Evolutionary conservation across 2,329 filamentous ascomycete species (phyloP), one percentile per base, ranked within the genome.

Genomic region (Aspergillus awamori): DNA sequence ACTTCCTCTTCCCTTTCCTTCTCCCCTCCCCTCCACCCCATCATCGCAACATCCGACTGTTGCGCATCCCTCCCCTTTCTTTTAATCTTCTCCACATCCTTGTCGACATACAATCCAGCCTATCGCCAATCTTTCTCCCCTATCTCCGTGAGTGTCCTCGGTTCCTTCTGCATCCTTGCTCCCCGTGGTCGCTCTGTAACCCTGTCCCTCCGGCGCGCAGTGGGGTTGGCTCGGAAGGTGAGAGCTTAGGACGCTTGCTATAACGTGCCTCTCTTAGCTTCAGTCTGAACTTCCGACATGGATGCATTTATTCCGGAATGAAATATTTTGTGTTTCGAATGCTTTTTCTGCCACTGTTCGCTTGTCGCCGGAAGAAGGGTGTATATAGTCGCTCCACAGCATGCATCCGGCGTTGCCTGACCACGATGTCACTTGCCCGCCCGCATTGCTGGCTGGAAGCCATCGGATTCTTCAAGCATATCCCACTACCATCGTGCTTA

Each of bases 401-500:
- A 39, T 52, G 38, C 45, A 43, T 38, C 53, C 26, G 48, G 39
- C 33, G 47, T 41, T 57, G 60, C 38, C 54, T 51, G 41, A 60
- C 52, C 60, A 60, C 59, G 48, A 55, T 59, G 26, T 56, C 51
- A 51, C 45, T 60, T 60, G 56, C 60, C 62, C 56, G 24, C 55
- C 49, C 41, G 57, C 62, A 65, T 47, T 62, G 55, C 58, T 63
- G 49, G 43, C 58, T 59, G 38, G 45, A 51, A 47, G 57, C 57
- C 62, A 60, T 58, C 59, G 41, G 61, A 62, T 43, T 26, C 26
- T 53, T 51, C 53, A 57, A 26, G 30, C 53, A 57, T 52, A 33
- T 49, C 45, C 48, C 56, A 11, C n/a, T 6, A 36, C 51, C 38
- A 53, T 48, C 47, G 45, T 48, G 22, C 20, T 55, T 8, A 20